phyloP scores from a whole-genome alignment of 1,284 basidiomycete species.

The Rhodotorula sp. region DNA sequence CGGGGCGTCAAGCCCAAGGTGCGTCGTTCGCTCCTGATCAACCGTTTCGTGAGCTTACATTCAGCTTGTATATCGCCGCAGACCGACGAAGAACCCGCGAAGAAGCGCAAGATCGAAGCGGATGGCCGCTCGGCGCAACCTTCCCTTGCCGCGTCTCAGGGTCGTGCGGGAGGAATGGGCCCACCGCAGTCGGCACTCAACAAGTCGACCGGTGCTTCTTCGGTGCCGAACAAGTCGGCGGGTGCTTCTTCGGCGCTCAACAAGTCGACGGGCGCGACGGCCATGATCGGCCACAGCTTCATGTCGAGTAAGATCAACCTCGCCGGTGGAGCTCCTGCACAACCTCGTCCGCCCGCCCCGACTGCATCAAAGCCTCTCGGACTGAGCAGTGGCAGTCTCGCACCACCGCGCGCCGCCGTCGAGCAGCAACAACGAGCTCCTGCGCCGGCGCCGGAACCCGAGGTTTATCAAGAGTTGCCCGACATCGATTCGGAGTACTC shows the following conservation, averaged over 20 bases:
- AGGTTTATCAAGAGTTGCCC: conserved; percentile 76
- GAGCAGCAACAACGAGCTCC: conserved; percentile 50
- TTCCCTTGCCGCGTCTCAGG: conserved; percentile 26
- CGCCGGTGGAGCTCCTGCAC: background rate
- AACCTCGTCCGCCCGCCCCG: background rate
- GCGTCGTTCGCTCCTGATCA: background rate
- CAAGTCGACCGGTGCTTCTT: conserved; percentile 14
- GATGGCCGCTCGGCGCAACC: conserved; percentile 17
- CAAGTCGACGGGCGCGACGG: conserved; percentile 27
- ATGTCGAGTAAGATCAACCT: conserved; percentile 33
- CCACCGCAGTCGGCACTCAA: conserved; percentile 12
- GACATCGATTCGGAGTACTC: conserved; percentile 95
- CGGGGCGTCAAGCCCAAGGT: conserved; percentile 24
- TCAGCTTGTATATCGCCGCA: background rate
- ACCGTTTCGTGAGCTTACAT: background rate
- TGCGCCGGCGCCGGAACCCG: conserved; percentile 54
- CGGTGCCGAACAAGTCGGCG: conserved; percentile 22
- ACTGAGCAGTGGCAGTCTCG: conserved; percentile 33
- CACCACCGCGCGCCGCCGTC: conserved; percentile 41
- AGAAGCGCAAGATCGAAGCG: conserved; percentile 49
- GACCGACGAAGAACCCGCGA: conserved; percentile 48
- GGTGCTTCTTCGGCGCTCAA: conserved; percentile 15
- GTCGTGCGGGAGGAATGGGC: conserved; percentile 16
- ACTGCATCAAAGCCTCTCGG: conserved; percentile 27
- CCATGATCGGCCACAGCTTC: conserved; percentile 39